Evolutionary conservation across 2,329 filamentous ascomycete species (phyloP).

Genomic region (Cercospora sojina): DNA sequence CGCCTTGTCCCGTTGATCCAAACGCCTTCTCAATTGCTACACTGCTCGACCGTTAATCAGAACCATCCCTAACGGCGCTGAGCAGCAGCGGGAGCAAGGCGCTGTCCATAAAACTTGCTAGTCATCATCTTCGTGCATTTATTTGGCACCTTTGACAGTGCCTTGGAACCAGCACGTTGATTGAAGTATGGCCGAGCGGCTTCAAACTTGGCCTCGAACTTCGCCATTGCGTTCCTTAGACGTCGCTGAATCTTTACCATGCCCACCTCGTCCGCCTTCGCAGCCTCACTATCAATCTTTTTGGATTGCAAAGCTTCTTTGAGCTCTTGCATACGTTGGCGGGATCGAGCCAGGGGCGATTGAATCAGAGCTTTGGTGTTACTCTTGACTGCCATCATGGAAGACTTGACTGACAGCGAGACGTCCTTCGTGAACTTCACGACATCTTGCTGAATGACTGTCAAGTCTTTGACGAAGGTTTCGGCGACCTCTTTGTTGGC

Average conservation of each 20-base stretch:
- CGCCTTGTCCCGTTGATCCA: not conserved
- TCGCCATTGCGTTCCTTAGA: not conserved
- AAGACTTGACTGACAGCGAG: conserved; percentile 21
- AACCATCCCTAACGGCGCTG: conserved; percentile 6
- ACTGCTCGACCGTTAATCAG: not conserved
- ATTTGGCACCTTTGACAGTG: not conserved
- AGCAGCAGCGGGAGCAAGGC: not conserved
- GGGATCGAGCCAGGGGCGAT: conserved; percentile 18
- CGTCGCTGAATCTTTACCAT: not conserved
- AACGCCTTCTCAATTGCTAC: not conserved
- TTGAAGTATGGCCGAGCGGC: not conserved
- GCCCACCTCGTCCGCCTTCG: not conserved
- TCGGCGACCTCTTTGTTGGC: conserved; percentile 21
- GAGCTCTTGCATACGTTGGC: conserved; percentile 17
- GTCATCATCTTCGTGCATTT: not conserved
- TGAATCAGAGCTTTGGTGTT: conserved; percentile 19
- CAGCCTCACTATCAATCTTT: not conserved
- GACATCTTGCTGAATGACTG: conserved; percentile 23
- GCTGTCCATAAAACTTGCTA: not conserved
- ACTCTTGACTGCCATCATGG: conserved; percentile 19
- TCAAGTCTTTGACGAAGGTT: conserved; percentile 21
- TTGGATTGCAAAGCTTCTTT: conserved; percentile 17
- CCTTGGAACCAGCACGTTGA: not conserved
- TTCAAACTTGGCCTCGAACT: not conserved
- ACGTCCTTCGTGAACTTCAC: conserved; percentile 23